Base-by-base conservation (phyloP, 2,329 filamentous ascomycete genomes). In the Periconia sp. region DNA sequence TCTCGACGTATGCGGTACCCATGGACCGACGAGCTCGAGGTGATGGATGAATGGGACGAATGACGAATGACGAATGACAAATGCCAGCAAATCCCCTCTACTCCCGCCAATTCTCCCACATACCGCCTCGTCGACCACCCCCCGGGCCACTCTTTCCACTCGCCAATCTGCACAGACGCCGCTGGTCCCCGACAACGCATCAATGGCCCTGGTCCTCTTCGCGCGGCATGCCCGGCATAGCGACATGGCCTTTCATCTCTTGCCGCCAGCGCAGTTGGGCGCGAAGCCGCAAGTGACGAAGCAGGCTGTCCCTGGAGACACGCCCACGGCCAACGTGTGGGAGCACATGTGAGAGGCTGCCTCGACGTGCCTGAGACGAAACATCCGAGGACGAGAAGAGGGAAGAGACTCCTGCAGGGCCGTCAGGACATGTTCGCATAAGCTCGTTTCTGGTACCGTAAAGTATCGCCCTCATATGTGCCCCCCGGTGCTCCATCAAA, bases 161-260 rank as follows among this genome's bases (percentile, higher is more conserved):
- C 53, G 53, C 53, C 53, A 56, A 56, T 37, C 46, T 48, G 53
- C 50, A 56, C 41, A 45, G 52, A 50, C 49, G 40, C 10, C 11
- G 41, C 43, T 26, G 40, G 41, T 35, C 34, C 33, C 39, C 43
- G 52, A 56, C 57, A 61, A 57, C 57, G 56, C 57, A 59, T 59
- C 57, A 54, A 46, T 30, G 18, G 48, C 46, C 42, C 44, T 29
- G 36, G 38, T 26, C 35, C 40, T 26, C 40, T 18, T 44, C 34
- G 30, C 35, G 15, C 33, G 24, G 36, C 26, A 29, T 38, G 40
- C 19, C 32, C 39, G 43, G 46, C 57, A 58, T 56, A 38, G 41
- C 33, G 38, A 11, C 39, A 35, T 31, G 50, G n/a, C 50, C 54
- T 46, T 57, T 49, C 54, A 54, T 54, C 42, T 54, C 48, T 50